A percentile compares a stretch with the other conserved stretches of the same genome.
Conservation (phyloP, 2,329 filamentous ascomycete genomes). For the Corniculantispora saksenae region DNA sequence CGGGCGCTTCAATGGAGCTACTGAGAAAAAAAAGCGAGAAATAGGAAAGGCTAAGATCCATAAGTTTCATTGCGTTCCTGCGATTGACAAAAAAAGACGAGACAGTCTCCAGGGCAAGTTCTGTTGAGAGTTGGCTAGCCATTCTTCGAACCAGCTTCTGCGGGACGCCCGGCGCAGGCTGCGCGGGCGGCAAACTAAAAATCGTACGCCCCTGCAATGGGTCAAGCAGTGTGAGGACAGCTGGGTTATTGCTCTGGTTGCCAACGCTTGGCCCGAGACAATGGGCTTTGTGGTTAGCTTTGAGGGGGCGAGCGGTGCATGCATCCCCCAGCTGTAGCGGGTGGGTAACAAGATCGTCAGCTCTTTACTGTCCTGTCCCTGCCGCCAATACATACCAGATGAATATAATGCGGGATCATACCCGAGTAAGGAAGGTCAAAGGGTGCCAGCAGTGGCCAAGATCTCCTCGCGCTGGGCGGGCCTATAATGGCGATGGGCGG, state of each 20-base stretch:
- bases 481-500: neutral
- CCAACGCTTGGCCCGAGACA: neutral
- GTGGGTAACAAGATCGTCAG: neutral
- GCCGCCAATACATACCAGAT: neutral
- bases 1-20: neutral
- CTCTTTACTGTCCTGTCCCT: neutral
- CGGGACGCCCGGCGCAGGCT: neutral
- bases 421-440: neutral
- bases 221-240: too few relatives aligned
- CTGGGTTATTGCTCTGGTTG: too few relatives aligned
- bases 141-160: neutral
- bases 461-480: neutral
- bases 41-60: neutral
- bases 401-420: neutral
- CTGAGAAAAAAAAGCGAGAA: neutral
- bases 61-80: constrained; percentile 5
- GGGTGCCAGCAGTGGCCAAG: neutral
- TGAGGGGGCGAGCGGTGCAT: too few relatives aligned
- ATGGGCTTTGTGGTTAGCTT: neutral
- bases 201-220: neutral
- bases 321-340: neutral
- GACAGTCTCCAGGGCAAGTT: neutral
- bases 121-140: too few relatives aligned
- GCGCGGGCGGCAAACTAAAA: neutral
- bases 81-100: neutral